These are phyloP conservation scores for Solanum sitiens DNA, from an alignment of 257 asterid genomes.

Conservation along the genomic window DNA sequence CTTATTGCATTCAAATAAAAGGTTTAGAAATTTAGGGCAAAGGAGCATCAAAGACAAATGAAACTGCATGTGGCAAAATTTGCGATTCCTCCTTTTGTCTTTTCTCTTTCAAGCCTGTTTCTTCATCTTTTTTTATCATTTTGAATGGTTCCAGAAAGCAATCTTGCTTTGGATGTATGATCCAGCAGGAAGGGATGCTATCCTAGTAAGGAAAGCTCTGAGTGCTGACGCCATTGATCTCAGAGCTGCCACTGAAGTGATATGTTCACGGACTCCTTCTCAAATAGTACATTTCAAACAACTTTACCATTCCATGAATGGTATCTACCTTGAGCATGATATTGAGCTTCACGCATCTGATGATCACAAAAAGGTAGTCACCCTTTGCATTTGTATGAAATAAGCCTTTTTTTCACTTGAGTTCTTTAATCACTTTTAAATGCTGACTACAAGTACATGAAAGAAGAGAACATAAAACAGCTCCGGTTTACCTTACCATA, in stretches of 20 bases:
- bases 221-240: constrained; percentile 28
- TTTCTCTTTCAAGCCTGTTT: neutral
- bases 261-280: constrained; percentile 83
- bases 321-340: constrained; percentile 71
- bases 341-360: constrained; percentile 53
- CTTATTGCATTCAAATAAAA: neutral
- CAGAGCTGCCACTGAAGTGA: constrained; percentile 76
- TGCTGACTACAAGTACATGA: neutral
- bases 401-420: neutral
- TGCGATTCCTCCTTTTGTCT: neutral
- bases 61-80: neutral
- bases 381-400: neutral
- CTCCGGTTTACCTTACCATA: neutral
- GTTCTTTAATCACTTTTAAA: neutral
- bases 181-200: constrained; percentile 85
- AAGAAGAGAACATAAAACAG: neutral
- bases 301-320: constrained; percentile 46
- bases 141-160: constrained; percentile 49
- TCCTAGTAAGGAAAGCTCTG: constrained; percentile 50
- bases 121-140: neutral
- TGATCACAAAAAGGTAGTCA: constrained; percentile 68
- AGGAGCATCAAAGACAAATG: neutral
- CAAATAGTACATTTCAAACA: constrained; percentile 75
- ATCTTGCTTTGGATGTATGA: constrained; percentile 80
- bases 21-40: neutral